Evolutionary conservation across 2,329 filamentous ascomycete species (phyloP), one percentile per base, ranked within the genome.

Genomic region (Beauveria varroae): DNA sequence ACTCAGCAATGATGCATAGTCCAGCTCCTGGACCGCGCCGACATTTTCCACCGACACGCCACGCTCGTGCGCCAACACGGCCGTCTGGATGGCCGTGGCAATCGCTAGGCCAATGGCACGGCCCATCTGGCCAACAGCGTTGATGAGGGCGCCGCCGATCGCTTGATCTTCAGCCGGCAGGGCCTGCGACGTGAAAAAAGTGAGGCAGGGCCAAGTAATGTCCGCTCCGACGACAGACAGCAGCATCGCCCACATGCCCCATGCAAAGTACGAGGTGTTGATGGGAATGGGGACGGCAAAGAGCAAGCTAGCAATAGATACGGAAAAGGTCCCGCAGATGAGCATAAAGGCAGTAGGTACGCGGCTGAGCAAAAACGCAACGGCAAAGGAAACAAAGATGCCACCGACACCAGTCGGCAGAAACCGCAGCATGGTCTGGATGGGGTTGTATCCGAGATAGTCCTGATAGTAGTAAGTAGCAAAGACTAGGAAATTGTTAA

Each of bases 381-480:
- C 82, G 28, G 82, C 70, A 60, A 82, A 74, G 10, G 83, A 83
- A 1, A 83, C 81, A n/a, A 84, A 64, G 5, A 84, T 70, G 7
- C 87, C 87, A 8, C 76, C 77, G 0, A 86, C 76, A 10, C 87
- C 87, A 0, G 83, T 87, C 0, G 87, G 87, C 9, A 90, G 77
- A 69, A 89, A 90, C 3, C 86, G 84, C 9, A 90, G 70, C 14
- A 86, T 88, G 0, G 87, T 89, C 64, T 88, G 81, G n/a, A 89
- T 75, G 0, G 86, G 76, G 0, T 78, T 79, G 1, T 85, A 77
- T 0, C 79, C 82, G 66, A 87, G 85, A 69, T 82, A 89, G 64
- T 86, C 81, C 71, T 90, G 87, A 72, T 84, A 90, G 72, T 84
- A 88, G 71, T 87, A 90, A 5, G 87, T 90, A 1, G 85, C 81